Evolutionary conservation across 805 yeast species (phyloP).

Genomic region (Candida easanensis): DNA sequence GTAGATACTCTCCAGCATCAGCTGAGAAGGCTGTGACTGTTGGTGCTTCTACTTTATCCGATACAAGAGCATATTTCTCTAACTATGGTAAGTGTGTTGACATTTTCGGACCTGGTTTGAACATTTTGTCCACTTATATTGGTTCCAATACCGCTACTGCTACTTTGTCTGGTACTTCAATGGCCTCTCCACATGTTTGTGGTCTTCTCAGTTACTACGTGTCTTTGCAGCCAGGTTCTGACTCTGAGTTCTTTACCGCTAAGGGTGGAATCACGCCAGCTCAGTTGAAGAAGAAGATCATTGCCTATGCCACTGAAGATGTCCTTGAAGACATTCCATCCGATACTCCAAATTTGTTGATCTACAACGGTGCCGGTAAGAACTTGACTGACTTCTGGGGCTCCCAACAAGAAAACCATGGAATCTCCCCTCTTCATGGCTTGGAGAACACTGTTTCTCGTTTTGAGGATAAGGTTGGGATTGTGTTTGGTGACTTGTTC

Average conservation of each 20-base stretch:
- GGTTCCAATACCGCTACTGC: constrained; percentile 78
- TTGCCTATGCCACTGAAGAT: constrained; percentile 63
- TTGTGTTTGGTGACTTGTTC: constrained; percentile 15
- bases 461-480: constrained; percentile 21
- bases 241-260: constrained; percentile 58
- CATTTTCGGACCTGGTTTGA: constrained; percentile 94
- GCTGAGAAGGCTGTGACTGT: constrained; percentile 85
- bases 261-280: constrained; percentile 60
- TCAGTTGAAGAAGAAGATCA: constrained; percentile 72
- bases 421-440: too few species aligned
- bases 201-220: constrained; percentile 89
- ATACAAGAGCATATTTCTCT: constrained; percentile 91
- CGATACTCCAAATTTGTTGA: constrained; percentile 74
- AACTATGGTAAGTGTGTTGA: constrained; percentile 96
- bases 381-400: constrained; percentile 41
- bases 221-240: constrained; percentile 76
- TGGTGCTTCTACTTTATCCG: constrained; percentile 90
- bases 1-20: constrained; percentile 88
- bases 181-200: constrained; percentile 97
- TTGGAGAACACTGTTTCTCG: constrained; percentile 21
- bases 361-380: constrained; percentile 80
- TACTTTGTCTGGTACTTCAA: constrained; percentile 89
- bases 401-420: too few species aligned
- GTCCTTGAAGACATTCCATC: constrained; percentile 60
- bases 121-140: constrained; percentile 79